A percentile compares a stretch with the other conserved stretches of the same genome.
These are phyloP conservation scores for Kurtzmaniella cleridarum DNA, from an alignment of 805 yeast genomes.

Conservation along the genomic window DNA sequence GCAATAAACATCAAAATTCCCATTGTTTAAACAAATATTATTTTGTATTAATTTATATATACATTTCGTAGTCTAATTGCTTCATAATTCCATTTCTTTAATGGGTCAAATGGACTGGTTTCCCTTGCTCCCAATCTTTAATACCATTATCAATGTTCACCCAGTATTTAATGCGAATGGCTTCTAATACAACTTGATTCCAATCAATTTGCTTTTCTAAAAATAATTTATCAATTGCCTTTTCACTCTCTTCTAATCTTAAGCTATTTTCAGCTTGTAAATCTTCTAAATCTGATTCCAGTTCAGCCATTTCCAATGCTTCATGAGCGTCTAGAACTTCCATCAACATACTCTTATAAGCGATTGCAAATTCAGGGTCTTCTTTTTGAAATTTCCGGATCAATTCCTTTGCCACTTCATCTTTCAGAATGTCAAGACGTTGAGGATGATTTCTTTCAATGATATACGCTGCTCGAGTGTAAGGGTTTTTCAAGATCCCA, in stretches of 20 bases:
- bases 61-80: no score
- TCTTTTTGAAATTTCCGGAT: constrained; percentile 36
- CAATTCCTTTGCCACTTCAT: constrained; percentile 42
- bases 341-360: constrained; percentile 57
- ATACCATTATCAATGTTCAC: constrained; percentile 67
- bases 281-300: constrained; percentile 50
- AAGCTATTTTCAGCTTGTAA: constrained; percentile 52
- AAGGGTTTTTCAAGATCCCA: constrained; percentile 62
- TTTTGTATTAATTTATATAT: no score
- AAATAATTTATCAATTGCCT: constrained; percentile 43
- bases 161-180: constrained; percentile 81
- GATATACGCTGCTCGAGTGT: constrained; percentile 46
- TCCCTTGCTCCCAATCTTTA: constrained; percentile 73
- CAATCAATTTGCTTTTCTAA: constrained; percentile 36
- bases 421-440: constrained; percentile 50
- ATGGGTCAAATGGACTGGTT: constrained; percentile 61
- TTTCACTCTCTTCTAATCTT: constrained; percentile 46
- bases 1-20: no score
- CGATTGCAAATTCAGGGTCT: constrained; percentile 26
- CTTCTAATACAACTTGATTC: constrained; percentile 56
- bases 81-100: constrained; percentile 14
- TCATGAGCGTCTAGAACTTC: constrained; percentile 83
- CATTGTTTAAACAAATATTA: no score
- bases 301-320: constrained; percentile 59
- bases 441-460: constrained; percentile 33